Conservation (phyloP, 345 rosid species). For the Eucalyptus pauciflora region DNA sequence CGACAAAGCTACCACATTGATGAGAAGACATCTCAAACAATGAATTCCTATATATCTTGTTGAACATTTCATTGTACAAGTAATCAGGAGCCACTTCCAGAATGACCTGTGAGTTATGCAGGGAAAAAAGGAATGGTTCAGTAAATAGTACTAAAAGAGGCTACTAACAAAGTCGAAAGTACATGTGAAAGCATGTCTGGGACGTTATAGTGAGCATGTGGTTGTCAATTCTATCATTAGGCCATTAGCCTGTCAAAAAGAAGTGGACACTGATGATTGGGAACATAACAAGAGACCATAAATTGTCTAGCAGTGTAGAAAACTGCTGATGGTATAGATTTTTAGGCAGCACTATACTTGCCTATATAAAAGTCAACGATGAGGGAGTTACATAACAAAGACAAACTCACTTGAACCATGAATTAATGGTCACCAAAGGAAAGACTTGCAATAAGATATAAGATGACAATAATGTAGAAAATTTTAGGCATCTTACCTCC, state of each 20-base stretch:
- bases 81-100: conserved; percentile 77
- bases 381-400: neutral
- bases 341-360: neutral
- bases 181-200: neutral
- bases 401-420: neutral
- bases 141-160: neutral
- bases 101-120: conserved; percentile 46
- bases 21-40: conserved; percentile 67
- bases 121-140: neutral
- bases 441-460: neutral
- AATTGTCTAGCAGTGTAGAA: neutral
- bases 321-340: neutral
- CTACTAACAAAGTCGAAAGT: neutral
- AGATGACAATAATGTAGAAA: neutral
- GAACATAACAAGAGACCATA: neutral
- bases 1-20: conserved; percentile 85
- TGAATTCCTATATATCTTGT: conserved; percentile 60
- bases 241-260: neutral
- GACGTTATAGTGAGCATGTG: neutral
- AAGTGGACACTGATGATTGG: neutral
- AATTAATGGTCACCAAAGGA: neutral
- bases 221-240: neutral
- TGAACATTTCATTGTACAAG: conserved; percentile 57
- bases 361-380: neutral
- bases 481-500: conserved; percentile 44